phyloP scores from a whole-genome alignment of 345 rosid species.

The Gossypium rotundifolium region DNA sequence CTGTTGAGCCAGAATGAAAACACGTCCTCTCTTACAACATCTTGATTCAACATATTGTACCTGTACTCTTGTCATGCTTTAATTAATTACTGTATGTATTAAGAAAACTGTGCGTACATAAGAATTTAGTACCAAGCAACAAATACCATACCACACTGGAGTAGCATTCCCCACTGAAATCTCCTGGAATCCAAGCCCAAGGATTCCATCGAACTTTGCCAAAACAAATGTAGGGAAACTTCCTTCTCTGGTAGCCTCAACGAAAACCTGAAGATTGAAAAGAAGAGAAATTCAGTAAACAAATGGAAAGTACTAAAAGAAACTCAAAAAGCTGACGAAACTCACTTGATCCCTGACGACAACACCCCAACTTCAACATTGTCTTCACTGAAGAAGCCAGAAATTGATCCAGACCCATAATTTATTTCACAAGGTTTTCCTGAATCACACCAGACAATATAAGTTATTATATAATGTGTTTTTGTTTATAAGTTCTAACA shows the following conservation, averaged over 20 bases:
- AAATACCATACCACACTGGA: slow-evolving; percentile 51
- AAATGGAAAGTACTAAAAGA: neutral
- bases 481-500: neutral
- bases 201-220: slow-evolving; percentile 72
- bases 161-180: slow-evolving; percentile 57
- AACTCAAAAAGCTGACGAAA: neutral
- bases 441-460: slow-evolving; percentile 13
- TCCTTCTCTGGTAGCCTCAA: slow-evolving; percentile 66
- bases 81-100: slow-evolving; percentile 1
- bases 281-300: neutral
- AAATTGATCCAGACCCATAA: slow-evolving; percentile 68
- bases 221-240: slow-evolving; percentile 41
- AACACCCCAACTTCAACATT: slow-evolving; percentile 61
- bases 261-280: slow-evolving; percentile 41
- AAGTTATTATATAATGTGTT: neutral
- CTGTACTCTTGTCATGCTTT: slow-evolving; percentile 23
- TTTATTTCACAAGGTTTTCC: slow-evolving; percentile 51
- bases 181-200: slow-evolving; percentile 80
- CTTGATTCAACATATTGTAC: slow-evolving; percentile 66
- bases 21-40: slow-evolving; percentile 42
- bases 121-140: neutral
- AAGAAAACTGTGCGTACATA: neutral
- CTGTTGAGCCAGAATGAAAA: slow-evolving; percentile 82
- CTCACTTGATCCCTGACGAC: slow-evolving; percentile 61
- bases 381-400: slow-evolving; percentile 76